Evolutionary conservation across 2,329 filamentous ascomycete species (phyloP).

Genomic region (Colletotrichum tamarilloi): DNA sequence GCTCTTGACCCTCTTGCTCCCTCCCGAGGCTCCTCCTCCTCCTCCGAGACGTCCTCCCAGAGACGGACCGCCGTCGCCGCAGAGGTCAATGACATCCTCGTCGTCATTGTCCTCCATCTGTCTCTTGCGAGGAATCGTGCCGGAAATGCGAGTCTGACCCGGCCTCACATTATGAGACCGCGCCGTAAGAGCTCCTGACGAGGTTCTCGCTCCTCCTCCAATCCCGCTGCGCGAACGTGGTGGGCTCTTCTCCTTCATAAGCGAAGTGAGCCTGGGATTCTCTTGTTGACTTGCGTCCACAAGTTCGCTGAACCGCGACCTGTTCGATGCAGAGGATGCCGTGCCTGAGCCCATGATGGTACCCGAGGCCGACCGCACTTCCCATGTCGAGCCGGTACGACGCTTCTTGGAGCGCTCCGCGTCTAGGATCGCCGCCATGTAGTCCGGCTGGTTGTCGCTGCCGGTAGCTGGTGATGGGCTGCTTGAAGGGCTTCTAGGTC

Average conservation of each 20-base stretch:
- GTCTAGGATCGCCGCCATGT: constrained; percentile 13
- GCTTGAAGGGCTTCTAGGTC: background rate
- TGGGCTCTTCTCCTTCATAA: background rate
- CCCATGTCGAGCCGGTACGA: constrained; percentile 11
- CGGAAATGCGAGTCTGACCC: background rate
- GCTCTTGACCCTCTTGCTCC: constrained; percentile 15
- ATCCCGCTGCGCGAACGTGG: background rate
- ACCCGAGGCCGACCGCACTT: constrained; percentile 9
- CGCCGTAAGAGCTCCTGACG: background rate
- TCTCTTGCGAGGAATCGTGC: constrained; percentile 5
- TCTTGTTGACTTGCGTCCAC: constrained; percentile 4
- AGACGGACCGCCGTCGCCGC: background rate
- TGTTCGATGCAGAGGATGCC: background rate
- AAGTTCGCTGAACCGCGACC: constrained; percentile 6
- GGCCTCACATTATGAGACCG: constrained; percentile 14
- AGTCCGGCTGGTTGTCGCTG: background rate
- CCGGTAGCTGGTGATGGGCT: background rate
- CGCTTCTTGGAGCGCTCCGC: constrained; percentile 6
- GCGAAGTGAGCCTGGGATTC: background rate
- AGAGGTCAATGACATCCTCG: constrained; percentile 28
- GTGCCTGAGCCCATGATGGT: constrained; percentile 13
- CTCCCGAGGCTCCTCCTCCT: background rate
- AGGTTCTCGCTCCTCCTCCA: background rate
- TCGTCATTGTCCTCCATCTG: constrained; percentile 7
- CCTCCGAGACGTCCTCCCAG: background rate